A percentile compares a stretch with the other conserved stretches of the same genome.
Evolutionary conservation across 495 filamentous ascomycete species (phyloP).

Genomic region (Neurospora sp.): DNA sequence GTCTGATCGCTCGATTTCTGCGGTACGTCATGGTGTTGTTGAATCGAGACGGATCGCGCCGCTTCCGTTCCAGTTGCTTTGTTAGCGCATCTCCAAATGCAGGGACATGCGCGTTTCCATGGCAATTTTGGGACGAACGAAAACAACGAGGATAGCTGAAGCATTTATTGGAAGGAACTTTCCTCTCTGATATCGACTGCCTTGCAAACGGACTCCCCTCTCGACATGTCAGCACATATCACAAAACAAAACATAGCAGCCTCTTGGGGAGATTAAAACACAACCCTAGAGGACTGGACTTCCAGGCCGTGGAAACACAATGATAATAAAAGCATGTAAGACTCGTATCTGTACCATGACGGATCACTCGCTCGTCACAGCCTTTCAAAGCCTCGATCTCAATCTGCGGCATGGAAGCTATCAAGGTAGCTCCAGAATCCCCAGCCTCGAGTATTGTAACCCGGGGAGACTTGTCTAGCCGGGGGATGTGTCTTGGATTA

Average conservation of each 20-base stretch:
- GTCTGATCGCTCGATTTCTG: conserved; percentile 15
- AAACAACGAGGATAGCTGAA: neutral
- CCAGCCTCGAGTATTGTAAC: conserved; percentile 36
- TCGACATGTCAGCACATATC: neutral
- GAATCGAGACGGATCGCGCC: conserved; percentile 10
- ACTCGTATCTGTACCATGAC: conserved; percentile 94
- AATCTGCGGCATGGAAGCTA: conserved; percentile 47
- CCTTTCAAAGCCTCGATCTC: conserved; percentile 70
- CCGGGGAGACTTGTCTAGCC: conserved; percentile 41
- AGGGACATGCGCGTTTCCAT: neutral
- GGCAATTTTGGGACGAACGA: neutral
- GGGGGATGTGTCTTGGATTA: conserved; percentile 10
- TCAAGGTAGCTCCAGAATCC: conserved; percentile 44
- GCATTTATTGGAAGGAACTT: neutral
- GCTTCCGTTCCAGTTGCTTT: conserved; percentile 12
- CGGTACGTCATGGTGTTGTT: conserved; percentile 12
- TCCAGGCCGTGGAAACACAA: neutral
- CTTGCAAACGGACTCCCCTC: neutral
- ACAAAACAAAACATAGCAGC: neutral
- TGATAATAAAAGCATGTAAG: conserved; percentile 45
- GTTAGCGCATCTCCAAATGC: conserved; percentile 9
- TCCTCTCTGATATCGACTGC: neutral
- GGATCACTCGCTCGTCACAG: conserved; percentile 62
- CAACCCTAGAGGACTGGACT: neutral
- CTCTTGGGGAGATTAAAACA: neutral